phyloP scores from a whole-genome alignment of 257 asterid genomes.

The Lithospermum erythrorhizon region DNA sequence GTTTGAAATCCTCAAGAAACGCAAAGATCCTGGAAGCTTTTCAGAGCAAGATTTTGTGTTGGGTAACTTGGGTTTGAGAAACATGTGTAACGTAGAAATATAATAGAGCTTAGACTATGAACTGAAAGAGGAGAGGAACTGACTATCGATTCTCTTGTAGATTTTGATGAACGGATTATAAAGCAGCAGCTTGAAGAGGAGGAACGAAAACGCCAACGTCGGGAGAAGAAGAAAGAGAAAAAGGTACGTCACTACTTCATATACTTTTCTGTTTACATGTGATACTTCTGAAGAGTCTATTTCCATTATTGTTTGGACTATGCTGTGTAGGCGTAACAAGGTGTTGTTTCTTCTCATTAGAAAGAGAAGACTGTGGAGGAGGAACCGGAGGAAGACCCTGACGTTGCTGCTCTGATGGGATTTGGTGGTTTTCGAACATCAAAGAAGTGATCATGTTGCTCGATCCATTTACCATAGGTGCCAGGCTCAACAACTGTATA shows the following conservation, averaged over 20 bases:
- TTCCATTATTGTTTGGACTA: neutral
- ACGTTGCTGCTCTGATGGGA: slow-evolving; percentile 95
- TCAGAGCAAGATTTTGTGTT: slow-evolving; percentile 87
- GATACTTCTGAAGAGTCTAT: neutral
- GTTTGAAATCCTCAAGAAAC: slow-evolving; percentile 80
- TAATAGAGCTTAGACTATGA: neutral
- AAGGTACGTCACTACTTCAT: slow-evolving; percentile 35
- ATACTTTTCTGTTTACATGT: too few species aligned
- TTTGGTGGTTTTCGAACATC: slow-evolving; percentile 87
- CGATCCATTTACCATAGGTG: too few species aligned
- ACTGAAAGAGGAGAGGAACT: neutral
- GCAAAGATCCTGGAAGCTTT: slow-evolving; percentile 77
- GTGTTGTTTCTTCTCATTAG: slow-evolving; percentile 27
- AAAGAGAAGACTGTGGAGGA: slow-evolving; percentile 77
- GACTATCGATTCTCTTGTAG: slow-evolving; percentile 17
- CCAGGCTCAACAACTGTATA: too few species aligned
- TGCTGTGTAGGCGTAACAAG: neutral
- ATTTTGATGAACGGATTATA: slow-evolving; percentile 79
- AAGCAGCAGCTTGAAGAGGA: slow-evolving; percentile 97
- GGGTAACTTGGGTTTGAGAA: neutral
- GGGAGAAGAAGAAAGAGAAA: slow-evolving; percentile 97
- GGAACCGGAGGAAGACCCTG: slow-evolving; percentile 90
- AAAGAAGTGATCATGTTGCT: slow-evolving; percentile 39
- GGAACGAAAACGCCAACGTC: slow-evolving; percentile 79
- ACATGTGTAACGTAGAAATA: neutral